Evolutionary conservation across 495 filamentous ascomycete genomes (phyloP).

Genomic region (Usnea hakonensis): DNA sequence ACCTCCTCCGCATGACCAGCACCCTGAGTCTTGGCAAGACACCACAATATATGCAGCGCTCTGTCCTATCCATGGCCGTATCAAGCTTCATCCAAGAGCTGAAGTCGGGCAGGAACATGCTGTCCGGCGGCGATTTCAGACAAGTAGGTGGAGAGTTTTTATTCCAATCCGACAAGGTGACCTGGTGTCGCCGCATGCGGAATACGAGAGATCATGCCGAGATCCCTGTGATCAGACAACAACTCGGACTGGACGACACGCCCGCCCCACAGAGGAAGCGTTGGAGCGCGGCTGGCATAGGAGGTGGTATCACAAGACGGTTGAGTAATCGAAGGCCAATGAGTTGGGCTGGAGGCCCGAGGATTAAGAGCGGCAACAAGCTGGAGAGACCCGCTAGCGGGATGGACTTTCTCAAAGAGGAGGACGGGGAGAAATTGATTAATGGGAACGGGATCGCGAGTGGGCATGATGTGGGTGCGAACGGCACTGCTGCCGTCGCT

Average conservation of each 20-base stretch:
- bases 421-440: not conserved
- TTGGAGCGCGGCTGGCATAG: not conserved
- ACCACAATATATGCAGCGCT: constrained; percentile 59
- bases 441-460: not conserved
- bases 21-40: constrained; percentile 53
- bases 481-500: not conserved
- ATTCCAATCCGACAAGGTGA: constrained; percentile 53
- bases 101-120: constrained; percentile 40
- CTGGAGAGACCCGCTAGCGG: not conserved
- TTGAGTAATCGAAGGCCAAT: constrained; percentile 10
- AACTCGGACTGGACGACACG: constrained; percentile 45
- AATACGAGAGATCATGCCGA: constrained; percentile 73
- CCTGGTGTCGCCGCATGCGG: constrained; percentile 81
- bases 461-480: not conserved
- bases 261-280: constrained; percentile 1
- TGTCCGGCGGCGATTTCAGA: constrained; percentile 58
- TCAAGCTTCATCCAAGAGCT: constrained; percentile 51
- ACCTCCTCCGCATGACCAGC: constrained; percentile 60
- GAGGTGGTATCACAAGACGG: not conserved
- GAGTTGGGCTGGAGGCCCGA: constrained; percentile 16
- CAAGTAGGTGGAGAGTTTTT: constrained; percentile 83
- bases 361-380: constrained; percentile 11
- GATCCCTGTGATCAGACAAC: constrained; percentile 51
- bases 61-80: constrained; percentile 37
- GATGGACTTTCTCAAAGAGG: not conserved